Percentiles rank a stretch among this genome's conserved stretches.
phyloP scores from a whole-genome alignment of 805 yeast genomes.

The Wickerhamiella kurtzmanii region DNA sequence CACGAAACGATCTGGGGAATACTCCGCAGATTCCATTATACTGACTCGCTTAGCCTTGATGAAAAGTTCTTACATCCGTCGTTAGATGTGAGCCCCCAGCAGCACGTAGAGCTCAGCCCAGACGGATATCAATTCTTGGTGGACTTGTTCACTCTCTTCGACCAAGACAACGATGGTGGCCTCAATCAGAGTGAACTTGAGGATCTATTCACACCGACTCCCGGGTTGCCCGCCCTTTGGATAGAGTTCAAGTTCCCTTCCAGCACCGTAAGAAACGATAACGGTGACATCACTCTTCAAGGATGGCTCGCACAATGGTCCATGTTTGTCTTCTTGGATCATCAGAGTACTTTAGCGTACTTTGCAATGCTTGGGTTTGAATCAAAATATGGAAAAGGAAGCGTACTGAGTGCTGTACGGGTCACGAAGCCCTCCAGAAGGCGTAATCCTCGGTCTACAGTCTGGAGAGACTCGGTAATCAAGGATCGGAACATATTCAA shows the following conservation, averaged over 20 bases:
- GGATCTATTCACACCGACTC: conserved; percentile 71
- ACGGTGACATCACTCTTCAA: conserved; percentile 80
- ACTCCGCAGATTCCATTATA: conserved; percentile 72
- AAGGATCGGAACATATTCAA: conserved; percentile 81
- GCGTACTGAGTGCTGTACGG: conserved; percentile 43
- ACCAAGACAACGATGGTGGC: conserved; percentile 95
- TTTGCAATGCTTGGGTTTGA: conserved; percentile 85
- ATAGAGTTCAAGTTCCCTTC: conserved; percentile 70
- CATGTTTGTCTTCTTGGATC: conserved; percentile 81
- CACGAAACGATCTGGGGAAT: conserved; percentile 98
- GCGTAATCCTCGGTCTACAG: conserved; percentile 50
- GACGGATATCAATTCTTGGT: conserved; percentile 84
- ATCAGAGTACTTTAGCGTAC: conserved; percentile 72
- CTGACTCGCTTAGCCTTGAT: conserved; percentile 76
- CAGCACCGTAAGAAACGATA: conserved; percentile 79
- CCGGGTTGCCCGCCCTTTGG: conserved; percentile 88
- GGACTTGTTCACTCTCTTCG: conserved; percentile 75
- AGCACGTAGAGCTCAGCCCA: conserved; percentile 87
- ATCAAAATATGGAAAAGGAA: conserved; percentile 18
- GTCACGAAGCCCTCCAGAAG: conserved; percentile 70
- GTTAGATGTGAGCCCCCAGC: conserved; percentile 54
- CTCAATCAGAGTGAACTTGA: conserved; percentile 58
- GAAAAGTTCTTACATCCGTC: conserved; percentile 71
- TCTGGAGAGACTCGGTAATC: conserved; percentile 51
- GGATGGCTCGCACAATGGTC: conserved; percentile 99